Evolutionary conservation across 768 basidiomycete species (phyloP).

Genomic region (Pisolithus sp.): DNA sequence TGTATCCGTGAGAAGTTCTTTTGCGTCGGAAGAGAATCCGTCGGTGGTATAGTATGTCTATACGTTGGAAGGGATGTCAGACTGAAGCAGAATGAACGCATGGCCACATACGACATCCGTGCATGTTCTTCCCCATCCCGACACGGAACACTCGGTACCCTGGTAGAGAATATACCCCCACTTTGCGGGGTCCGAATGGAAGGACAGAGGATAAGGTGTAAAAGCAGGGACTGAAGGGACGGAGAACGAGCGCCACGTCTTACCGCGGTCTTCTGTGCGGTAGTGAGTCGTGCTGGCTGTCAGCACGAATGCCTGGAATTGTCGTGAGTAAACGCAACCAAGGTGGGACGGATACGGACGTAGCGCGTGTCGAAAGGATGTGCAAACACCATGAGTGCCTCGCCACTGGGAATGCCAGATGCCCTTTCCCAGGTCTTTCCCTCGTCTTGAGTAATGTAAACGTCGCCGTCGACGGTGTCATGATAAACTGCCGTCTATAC

Average conservation of each 20-base stretch:
- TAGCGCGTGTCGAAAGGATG: conserved; percentile 82
- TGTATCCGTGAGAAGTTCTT: conserved; percentile 62
- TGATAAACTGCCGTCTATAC: conserved; percentile 70
- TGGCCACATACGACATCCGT: conserved; percentile 55
- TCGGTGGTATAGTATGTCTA: conserved; percentile 89
- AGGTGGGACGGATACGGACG: conserved; percentile 35
- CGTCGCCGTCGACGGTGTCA: conserved; percentile 58
- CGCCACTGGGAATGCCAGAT: conserved; percentile 47
- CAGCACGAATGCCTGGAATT: conserved; percentile 75
- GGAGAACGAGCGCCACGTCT: conserved; percentile 79
- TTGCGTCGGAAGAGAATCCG: conserved; percentile 59
- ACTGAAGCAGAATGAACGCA: conserved; percentile 1
- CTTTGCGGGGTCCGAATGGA: conserved; percentile 74
- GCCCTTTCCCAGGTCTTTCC: conserved; percentile 62
- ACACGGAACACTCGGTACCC: conserved; percentile 54
- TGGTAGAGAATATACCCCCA: conserved; percentile 76
- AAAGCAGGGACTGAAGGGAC: conserved; percentile 46
- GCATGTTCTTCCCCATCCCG: conserved; percentile 53
- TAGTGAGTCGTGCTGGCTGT: conserved; percentile 74
- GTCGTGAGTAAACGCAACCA: neutral
- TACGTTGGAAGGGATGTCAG: neutral
- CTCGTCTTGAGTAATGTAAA: conserved; percentile 82
- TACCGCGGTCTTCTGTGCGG: conserved; percentile 82
- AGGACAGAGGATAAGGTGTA: conserved; percentile 65
- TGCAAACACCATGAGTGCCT: conserved; percentile 66